Evolutionary conservation across 345 rosid genomes (phyloP), one percentile per base, ranked within the genome.

Genomic region (Citrus australasica): DNA sequence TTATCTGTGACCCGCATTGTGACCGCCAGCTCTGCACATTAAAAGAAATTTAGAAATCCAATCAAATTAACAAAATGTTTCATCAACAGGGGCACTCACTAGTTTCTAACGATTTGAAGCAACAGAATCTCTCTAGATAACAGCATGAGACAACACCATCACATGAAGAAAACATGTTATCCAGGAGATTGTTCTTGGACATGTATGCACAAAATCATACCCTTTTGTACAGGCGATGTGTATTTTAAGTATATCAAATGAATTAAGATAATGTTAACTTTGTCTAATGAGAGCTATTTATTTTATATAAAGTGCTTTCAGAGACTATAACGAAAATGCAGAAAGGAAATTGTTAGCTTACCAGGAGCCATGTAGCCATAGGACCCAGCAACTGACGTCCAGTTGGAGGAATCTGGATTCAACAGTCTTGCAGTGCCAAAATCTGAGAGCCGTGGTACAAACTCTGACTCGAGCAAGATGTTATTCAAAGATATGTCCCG

Each of bases 291-390:
- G 27, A 19, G 30, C 22, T 19, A 62, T 48, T 14, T 48, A 7
- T 30, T 8, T 53, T 71, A 2, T 32, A 58, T 6, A 13, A 56
- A 53, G 42, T 71, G 25, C 7, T 10, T 22, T 3, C 14, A 30
- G 60, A 4, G 27, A 63, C 7, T 38, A 56, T 28, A 60, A 16
- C 35, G 32, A 14, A n/a, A 58, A 17, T 16, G 37, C 38, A 74
- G 22, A 9, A 60, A 9, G 6, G 13, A 38, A 35, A 76, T 48
- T 53, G 48, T 13, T 53, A n/a, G 40, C 30, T 80, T 85, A 92
- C 97, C 97, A 35, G 92, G 94, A 77, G 97, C 94, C 90, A 89
- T 92, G 84, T 92, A 90, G 77, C 94, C 94, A 78, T 84, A 92
- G 21, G 93, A 88, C 8, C 94, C 94, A 0, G 84, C 94, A 67